Conservation (phyloP, 2,329 filamentous ascomycete species). For the Cladorrhinum sp. region DNA sequence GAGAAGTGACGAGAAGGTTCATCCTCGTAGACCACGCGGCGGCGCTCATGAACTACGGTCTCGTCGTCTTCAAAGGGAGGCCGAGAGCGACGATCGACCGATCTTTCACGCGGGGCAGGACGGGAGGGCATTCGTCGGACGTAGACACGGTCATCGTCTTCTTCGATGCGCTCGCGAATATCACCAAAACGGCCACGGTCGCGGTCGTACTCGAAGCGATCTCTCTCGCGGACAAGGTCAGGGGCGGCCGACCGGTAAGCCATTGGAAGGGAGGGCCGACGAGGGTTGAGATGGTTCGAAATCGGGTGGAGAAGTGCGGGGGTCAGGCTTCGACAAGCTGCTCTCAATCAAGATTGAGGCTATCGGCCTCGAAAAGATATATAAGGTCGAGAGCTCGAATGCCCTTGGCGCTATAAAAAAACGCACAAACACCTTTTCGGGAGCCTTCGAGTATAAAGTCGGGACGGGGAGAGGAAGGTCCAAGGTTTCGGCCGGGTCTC, state of each 20-base stretch:
- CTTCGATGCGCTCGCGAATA: constrained; percentile 47
- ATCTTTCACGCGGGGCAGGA: constrained; percentile 42
- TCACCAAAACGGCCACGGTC: constrained; percentile 51
- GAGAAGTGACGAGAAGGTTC: constrained; percentile 36
- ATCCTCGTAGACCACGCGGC: constrained; percentile 51
- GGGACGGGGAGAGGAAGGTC: constrained; percentile 4
- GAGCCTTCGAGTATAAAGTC: constrained; percentile 8
- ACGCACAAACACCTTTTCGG: neutral
- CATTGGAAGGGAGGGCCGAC: constrained; percentile 16
- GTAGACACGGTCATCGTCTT: constrained; percentile 46
- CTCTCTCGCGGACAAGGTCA: constrained; percentile 36
- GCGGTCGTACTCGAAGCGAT: constrained; percentile 48
- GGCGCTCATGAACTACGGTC: constrained; percentile 43
- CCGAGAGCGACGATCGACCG: constrained; percentile 43
- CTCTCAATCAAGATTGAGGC: neutral
- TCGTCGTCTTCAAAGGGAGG: constrained; percentile 47
- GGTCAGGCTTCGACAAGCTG: neutral
- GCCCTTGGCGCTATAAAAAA: neutral
- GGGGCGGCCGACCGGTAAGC: constrained; percentile 22
- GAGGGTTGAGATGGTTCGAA: neutral
- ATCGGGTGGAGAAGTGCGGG: constrained; percentile 1
- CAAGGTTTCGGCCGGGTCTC: constrained; percentile 10
- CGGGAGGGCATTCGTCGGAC: constrained; percentile 35
- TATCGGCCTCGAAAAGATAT: neutral
- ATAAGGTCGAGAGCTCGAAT: neutral